Conservation (phyloP, 345 rosid species). For the Ceriops decandra region DNA sequence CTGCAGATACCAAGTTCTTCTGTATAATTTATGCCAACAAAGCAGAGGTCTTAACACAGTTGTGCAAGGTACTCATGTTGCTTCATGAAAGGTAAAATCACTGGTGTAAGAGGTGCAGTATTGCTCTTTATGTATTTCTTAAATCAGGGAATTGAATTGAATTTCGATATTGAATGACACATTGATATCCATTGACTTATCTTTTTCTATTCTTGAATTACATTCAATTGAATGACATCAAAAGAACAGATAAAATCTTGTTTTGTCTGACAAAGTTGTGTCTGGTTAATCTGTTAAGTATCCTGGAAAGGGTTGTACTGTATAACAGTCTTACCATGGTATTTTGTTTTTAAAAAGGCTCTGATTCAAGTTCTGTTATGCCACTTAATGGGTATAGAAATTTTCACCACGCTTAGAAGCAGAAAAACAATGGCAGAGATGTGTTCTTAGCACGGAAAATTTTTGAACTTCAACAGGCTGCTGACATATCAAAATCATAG, state of each 20-base stretch:
- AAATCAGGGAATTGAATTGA: constrained; percentile 58
- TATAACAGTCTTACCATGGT: neutral
- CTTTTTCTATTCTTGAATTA: constrained; percentile 1
- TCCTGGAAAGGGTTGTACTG: neutral
- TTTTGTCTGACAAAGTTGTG: neutral
- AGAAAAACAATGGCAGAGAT: neutral
- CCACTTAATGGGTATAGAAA: neutral
- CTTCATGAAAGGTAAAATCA: constrained; percentile 31
- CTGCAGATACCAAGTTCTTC: constrained; percentile 32
- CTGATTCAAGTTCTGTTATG: neutral
- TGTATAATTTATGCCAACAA: constrained; percentile 29
- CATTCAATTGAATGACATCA: constrained; percentile 2
- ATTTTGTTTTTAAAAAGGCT: neutral
- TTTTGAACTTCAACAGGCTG: too few relatives aligned
- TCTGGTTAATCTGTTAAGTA: neutral
- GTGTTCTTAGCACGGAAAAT: too few relatives aligned
- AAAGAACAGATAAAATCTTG: neutral
- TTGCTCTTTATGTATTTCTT: constrained; percentile 74
- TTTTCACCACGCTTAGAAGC: neutral
- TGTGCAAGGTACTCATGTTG: constrained; percentile 38
- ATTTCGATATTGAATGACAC: constrained; percentile 61
- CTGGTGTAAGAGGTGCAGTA: constrained; percentile 59
- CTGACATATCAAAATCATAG: too few relatives aligned
- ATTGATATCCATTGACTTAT: constrained; percentile 48
- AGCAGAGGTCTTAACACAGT: constrained; percentile 27